A percentile compares a stretch with the other conserved stretches of the same genome.
Conservation (phyloP, 768 basidiomycete species). For the Boletus rubescentipes region DNA sequence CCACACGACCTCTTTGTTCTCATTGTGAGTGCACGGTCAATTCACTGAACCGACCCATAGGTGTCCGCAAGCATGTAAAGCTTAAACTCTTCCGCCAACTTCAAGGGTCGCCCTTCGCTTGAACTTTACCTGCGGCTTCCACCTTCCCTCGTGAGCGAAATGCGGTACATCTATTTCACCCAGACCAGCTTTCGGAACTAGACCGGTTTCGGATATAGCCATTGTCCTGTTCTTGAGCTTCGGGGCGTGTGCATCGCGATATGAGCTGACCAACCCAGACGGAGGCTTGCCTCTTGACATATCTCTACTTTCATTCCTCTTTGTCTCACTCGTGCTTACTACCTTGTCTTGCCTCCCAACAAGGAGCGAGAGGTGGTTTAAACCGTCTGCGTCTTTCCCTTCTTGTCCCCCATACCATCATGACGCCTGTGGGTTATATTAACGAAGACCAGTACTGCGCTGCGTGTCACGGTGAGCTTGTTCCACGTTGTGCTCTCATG, state of each 20-base stretch:
- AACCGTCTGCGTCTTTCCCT: constrained; percentile 3
- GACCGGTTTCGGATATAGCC: constrained; percentile 37
- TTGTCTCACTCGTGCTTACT: constrained; percentile 25
- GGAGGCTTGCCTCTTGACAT: constrained; percentile 18
- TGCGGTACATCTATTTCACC: constrained; percentile 19
- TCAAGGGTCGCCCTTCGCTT: constrained; percentile 8
- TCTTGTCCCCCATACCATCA: not conserved
- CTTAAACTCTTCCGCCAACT: constrained; percentile 16
- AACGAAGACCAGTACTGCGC: constrained; percentile 14
- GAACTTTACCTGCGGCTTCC: constrained; percentile 12
- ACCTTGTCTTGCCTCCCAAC: constrained; percentile 41
- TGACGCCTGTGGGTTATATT: constrained; percentile 8
- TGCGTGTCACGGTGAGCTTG: constrained; percentile 17
- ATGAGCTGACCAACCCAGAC: constrained; percentile 16
- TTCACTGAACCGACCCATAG: constrained; percentile 1
- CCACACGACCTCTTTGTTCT: constrained; percentile 3
- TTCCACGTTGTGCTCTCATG: constrained; percentile 1
- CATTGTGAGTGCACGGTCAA: constrained; percentile 13
- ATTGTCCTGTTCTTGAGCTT: constrained; percentile 30
- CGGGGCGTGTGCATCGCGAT: constrained; percentile 13
- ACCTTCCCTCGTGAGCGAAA: constrained; percentile 14
- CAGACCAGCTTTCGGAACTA: constrained; percentile 28
- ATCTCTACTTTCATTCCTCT: constrained; percentile 6
- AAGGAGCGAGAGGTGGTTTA: constrained; percentile 19
- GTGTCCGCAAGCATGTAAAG: constrained; percentile 10